A percentile compares a stretch with the other conserved stretches of the same genome.
These are phyloP conservation scores for Claviceps capensis DNA, from an alignment of 2,329 filamentous ascomycete species.

Conservation along the genomic window DNA sequence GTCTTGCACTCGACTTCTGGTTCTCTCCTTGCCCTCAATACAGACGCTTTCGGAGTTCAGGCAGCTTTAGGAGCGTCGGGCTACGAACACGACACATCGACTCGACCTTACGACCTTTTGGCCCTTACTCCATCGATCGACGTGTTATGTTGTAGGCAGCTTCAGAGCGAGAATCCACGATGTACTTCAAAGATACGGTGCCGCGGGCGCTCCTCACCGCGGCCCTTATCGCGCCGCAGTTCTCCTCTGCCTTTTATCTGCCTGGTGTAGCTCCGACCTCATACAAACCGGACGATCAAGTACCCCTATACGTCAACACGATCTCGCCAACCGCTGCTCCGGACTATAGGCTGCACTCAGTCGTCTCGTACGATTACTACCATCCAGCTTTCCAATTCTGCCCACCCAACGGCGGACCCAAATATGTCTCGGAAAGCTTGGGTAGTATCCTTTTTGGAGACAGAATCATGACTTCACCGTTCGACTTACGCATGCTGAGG, in stretches of 20 bases:
- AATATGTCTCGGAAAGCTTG: constrained; percentile 66
- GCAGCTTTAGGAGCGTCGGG: background rate
- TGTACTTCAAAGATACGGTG: constrained; percentile 33
- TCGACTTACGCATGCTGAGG: constrained; percentile 70
- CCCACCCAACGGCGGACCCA: constrained; percentile 58
- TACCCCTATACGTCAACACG: constrained; percentile 85
- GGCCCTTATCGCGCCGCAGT: constrained; percentile 36
- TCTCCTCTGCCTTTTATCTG: constrained; percentile 74
- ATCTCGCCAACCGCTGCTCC: constrained; percentile 73
- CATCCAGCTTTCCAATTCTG: constrained; percentile 81
- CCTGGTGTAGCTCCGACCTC: constrained; percentile 90
- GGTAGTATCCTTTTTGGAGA: constrained; percentile 97
- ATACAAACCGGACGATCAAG: constrained; percentile 65
- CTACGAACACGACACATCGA: background rate
- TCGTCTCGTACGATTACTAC: constrained; percentile 95
- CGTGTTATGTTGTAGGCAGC: constrained; percentile 1
- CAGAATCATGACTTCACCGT: constrained; percentile 92
- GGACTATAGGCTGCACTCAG: constrained; percentile 76
- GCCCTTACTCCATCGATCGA: background rate
- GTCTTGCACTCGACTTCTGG: background rate
- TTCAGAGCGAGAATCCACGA: constrained; percentile 11
- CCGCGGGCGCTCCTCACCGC: constrained; percentile 36
- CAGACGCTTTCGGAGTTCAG: background rate
- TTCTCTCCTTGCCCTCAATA: background rate
- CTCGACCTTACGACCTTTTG: background rate